These are phyloP conservation scores for Exserohilum turcica DNA, from an alignment of 2,329 filamentous ascomycete genomes.

Conservation along the genomic window DNA sequence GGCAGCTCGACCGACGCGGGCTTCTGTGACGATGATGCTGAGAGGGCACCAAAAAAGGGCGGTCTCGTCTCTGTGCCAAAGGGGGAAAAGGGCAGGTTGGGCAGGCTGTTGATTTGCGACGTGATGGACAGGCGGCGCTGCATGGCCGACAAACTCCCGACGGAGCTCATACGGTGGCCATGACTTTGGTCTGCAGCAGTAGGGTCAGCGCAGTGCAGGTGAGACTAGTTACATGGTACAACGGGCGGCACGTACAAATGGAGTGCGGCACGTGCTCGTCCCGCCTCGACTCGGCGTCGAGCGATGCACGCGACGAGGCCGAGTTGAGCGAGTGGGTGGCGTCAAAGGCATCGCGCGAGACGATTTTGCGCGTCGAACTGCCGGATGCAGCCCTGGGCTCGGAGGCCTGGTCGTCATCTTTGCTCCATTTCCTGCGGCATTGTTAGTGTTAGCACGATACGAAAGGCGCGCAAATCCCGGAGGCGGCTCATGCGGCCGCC, in stretches of 20 bases:
- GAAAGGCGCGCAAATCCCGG: background rate
- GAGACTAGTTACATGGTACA: conserved; percentile 11
- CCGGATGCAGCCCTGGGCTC: conserved; percentile 26
- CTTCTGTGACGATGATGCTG: conserved; percentile 52
- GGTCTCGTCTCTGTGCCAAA: conserved; percentile 36
- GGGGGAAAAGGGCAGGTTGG: conserved; percentile 45
- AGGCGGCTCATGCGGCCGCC: conserved; percentile 3
- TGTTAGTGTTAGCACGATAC: conserved; percentile 35
- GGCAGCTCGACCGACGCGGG: conserved; percentile 56
- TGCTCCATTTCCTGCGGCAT: conserved; percentile 50
- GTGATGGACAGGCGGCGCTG: conserved; percentile 54
- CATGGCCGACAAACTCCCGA: conserved; percentile 49
- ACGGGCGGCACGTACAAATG: conserved; percentile 60
- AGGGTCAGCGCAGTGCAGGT: conserved; percentile 19
- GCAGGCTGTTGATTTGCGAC: conserved; percentile 41
- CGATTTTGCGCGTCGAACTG: conserved; percentile 45
- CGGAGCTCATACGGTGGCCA: conserved; percentile 47
- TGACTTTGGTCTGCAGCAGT: conserved; percentile 54
- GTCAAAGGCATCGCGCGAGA: conserved; percentile 47
- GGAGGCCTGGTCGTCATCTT: conserved; percentile 46
- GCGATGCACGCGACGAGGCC: conserved; percentile 45
- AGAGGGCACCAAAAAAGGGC: conserved; percentile 54
- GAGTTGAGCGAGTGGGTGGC: conserved; percentile 38
- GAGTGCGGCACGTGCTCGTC: conserved; percentile 67
- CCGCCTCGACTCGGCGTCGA: conserved; percentile 55